These are phyloP conservation scores for Geranomyces michiganensis DNA, from an alignment of 192 early-diverging fungal species.

Conservation along the genomic window DNA sequence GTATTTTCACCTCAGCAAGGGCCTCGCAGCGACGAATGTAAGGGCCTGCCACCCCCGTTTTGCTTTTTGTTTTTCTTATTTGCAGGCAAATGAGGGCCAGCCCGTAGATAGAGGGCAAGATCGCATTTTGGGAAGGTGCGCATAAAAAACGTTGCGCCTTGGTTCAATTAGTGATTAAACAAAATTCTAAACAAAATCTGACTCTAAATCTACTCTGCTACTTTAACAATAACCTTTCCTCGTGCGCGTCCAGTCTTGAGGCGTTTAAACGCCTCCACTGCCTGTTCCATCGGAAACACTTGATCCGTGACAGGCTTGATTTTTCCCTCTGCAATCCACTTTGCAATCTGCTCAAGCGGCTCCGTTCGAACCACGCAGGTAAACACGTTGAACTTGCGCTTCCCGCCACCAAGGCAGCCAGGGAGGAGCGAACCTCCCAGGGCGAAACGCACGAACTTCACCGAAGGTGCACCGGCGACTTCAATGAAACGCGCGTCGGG, in stretches of 20 bases:
- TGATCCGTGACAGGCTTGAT: conserved; percentile 23
- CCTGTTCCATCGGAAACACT: conserved; percentile 12
- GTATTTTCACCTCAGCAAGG: too few relatives aligned
- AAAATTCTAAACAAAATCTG: too few relatives aligned
- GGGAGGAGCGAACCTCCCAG: background rate
- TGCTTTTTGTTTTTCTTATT: too few relatives aligned
- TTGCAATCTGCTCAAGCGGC: conserved; percentile 9
- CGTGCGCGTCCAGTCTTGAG: background rate
- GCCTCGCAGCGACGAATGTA: too few relatives aligned
- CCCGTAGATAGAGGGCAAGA: too few relatives aligned
- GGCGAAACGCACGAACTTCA: background rate
- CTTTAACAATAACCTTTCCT: conserved; percentile 3
- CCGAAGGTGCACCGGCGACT: background rate
- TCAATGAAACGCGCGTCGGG: too few relatives aligned
- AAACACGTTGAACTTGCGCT: background rate
- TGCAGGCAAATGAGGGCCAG: too few relatives aligned
- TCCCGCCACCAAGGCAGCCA: background rate
- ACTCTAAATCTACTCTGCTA: background rate
- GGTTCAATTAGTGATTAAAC: too few relatives aligned
- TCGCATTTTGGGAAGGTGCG: too few relatives aligned
- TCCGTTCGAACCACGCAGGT: background rate
- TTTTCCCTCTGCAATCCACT: conserved; percentile 14
- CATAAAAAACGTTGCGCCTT: too few relatives aligned
- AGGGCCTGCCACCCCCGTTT: too few relatives aligned
- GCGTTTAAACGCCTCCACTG: conserved; percentile 7